Base-by-base conservation (phyloP, 805 yeast species). In the Nakazawaea holstii region DNA sequence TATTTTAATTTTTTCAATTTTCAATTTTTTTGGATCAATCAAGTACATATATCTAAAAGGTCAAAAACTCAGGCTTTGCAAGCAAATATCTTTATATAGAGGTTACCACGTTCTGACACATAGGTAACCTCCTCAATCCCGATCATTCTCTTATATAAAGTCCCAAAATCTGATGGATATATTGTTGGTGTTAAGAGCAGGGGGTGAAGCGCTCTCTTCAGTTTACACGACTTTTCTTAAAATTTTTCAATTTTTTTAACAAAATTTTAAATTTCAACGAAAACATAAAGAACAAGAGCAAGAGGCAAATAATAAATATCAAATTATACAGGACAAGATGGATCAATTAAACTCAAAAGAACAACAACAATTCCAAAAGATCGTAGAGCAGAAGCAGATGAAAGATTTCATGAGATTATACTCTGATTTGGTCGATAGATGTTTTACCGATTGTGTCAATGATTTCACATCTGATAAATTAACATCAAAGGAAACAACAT, bases 321-420 rank as follows among this genome's bases (percentile, higher is more conserved):
- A 15, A 17, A 38, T 9, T n/a, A 17, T 14, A 27, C 14, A 13
- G 36, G 20, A 28, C 57, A 77, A 58, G 46, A 92, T 92, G 99
- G 99, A 92, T 64, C 95, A 88, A 69, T 77, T 92, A 59, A 92
- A 92, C 77, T 83, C 82, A 65, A 87, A 88, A 66, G 99, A 92
- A 73, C 98, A 94, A 72, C 97, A 90, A 70, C 92, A 90, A 60
- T 92, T 92, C 71, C 96, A 90, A 71, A 91, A 84, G 68, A 73
- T 92, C 54, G 96, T 92, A 55, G 99, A 92, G 73, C 91, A 87
- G 66, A 92, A 92, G 77, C 99, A 92, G 72, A 91, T 94, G 97
- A 87, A 87, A 70, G 99, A 92, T 68, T 94, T 92, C 84, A 92
- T 94, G 98, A 85, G 94, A 72, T 74, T 86, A 50, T 94, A 94